These are phyloP conservation scores for Pichia cephalocereana DNA, from an alignment of 805 yeast species.

Conservation along the genomic window DNA sequence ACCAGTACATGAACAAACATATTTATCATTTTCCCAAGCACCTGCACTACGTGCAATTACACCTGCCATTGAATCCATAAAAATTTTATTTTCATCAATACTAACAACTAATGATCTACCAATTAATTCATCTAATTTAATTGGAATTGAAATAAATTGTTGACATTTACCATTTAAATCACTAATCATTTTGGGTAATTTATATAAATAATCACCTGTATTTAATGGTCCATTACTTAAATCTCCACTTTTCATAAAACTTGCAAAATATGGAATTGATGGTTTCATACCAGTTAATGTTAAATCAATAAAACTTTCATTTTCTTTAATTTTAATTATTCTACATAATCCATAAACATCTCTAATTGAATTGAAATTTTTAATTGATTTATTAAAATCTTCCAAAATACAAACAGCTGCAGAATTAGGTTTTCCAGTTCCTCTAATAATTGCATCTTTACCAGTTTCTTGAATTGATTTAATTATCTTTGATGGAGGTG, in stretches of 20 bases:
- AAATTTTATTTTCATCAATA: constrained; percentile 28
- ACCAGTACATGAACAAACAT: constrained; percentile 90
- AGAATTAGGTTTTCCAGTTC: constrained; percentile 76
- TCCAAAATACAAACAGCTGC: constrained; percentile 92
- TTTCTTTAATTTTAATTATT: constrained; percentile 54
- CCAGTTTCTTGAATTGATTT: constrained; percentile 64
- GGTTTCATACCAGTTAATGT: constrained; percentile 59
- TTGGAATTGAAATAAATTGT: constrained; percentile 35
- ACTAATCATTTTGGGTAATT: constrained; percentile 33
- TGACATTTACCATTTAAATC: constrained; percentile 31
- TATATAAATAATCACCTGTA: constrained; percentile 45
- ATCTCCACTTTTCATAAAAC: constrained; percentile 65
- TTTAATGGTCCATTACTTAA: constrained; percentile 62
- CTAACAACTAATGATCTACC: constrained; percentile 60
- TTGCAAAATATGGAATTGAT: constrained; percentile 60
- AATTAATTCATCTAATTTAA: constrained; percentile 51
- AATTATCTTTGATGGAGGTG: constrained; percentile 71
- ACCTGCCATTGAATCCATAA: constrained; percentile 53
- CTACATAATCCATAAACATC: constrained; percentile 86
- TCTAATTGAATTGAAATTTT: constrained; percentile 25
- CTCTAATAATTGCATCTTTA: constrained; percentile 84
- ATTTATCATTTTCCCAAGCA: constrained; percentile 90
- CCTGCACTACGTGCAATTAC: constrained; percentile 96
- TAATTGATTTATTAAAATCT: constrained; percentile 35
- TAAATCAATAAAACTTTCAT: constrained; percentile 59